Evolutionary conservation across 768 basidiomycete genomes (phyloP), one percentile per base, ranked within the genome.

Genomic region (Boletus pseudopeckii): DNA sequence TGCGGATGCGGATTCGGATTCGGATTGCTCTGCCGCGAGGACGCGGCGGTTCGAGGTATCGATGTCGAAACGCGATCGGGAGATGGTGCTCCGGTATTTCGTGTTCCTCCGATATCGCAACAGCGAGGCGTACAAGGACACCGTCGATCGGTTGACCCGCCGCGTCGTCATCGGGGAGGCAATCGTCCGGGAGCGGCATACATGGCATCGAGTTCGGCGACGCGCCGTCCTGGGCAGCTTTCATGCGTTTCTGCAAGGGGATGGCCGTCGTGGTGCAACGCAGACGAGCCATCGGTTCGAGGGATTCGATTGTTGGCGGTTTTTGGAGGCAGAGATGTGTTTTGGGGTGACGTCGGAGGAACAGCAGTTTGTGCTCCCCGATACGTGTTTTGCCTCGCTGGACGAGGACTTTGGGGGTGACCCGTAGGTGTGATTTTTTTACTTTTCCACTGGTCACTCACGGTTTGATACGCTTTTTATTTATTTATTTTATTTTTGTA

Each of bases 81-180:
- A 77, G 37, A 63, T 63, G n/a, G 56, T 84, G 2, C 72, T 77
- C 10, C 77, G 75, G 54, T 84, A 78, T 61, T 74, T 83, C 41
- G 69, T 77, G 11, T 83, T 84, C 56, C 67, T 84, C 0, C 76
- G 82, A n/a, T 84, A 81, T 55, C 72, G 83, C 14, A 84, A 84
- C 54, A 77, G 80, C 58, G 65, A 69, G 9, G 73, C 73, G 13
- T 84, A 82, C 57, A 59, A 64, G 22, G 63, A 75, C 42, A 74
- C 74, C 11, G 65, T 81, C 30, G 55, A 43, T 0, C 54, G 61
- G 6, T 55, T 69, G 22, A 71, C 71, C 8, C 58, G 56, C 2
- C 59, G 63, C 5, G 57, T 64, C 45, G 54, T 60, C 40, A 59
- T 65, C 8, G 68, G 60, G 39, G 59, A 62, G 18, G 56, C 59